Evolutionary conservation across 2,329 filamentous ascomycete species (phyloP).

Genomic region (Fusarium virguliforme): DNA sequence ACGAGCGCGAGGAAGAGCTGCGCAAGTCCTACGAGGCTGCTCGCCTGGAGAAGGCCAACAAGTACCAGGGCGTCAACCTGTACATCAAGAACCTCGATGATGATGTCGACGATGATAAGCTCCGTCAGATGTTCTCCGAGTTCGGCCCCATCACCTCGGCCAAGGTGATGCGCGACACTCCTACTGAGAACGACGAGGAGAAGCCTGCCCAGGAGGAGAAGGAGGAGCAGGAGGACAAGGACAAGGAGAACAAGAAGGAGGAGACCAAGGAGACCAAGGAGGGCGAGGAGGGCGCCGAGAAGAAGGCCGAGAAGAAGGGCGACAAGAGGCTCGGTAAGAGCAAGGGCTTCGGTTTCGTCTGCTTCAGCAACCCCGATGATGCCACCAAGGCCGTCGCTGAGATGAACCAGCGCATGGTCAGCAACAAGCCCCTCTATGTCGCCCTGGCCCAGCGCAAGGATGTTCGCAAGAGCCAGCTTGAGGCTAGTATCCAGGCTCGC

Average conservation of each 20-base stretch:
- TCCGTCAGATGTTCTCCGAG: conserved; percentile 91
- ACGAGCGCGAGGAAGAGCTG: conserved; percentile 99
- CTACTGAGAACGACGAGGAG: conserved; percentile 69
- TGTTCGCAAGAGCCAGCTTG: conserved; percentile 98
- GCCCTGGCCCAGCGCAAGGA: conserved; percentile 99
- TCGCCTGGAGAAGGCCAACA: conserved; percentile 97
- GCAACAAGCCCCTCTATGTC: conserved; percentile 97
- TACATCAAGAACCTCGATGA: conserved; percentile 99
- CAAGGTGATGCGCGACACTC: conserved; percentile 96
- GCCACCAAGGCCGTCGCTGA: conserved; percentile 99
- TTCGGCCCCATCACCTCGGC: conserved; percentile 98
- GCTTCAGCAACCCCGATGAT: conserved; percentile 99
- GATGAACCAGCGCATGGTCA: conserved; percentile 99
- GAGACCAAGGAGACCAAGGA: conserved; percentile 66
- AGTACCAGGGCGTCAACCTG: conserved; percentile 99
- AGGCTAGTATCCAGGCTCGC: conserved; percentile 98
- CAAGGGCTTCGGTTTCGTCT: conserved; percentile 99
- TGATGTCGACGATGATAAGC: conserved; percentile 97
- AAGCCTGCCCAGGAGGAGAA: conserved; percentile 66
- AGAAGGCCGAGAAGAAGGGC: conserved; percentile 72
- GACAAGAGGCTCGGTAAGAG: conserved; percentile 91
- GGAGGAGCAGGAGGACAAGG: conserved; percentile 64
- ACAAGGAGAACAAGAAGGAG: conserved; percentile 67
- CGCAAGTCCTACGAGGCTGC: conserved; percentile 99
- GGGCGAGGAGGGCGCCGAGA: conserved; percentile 65